Conservation (phyloP, 257 asterid genomes). For the Penstemon newberryi region DNA sequence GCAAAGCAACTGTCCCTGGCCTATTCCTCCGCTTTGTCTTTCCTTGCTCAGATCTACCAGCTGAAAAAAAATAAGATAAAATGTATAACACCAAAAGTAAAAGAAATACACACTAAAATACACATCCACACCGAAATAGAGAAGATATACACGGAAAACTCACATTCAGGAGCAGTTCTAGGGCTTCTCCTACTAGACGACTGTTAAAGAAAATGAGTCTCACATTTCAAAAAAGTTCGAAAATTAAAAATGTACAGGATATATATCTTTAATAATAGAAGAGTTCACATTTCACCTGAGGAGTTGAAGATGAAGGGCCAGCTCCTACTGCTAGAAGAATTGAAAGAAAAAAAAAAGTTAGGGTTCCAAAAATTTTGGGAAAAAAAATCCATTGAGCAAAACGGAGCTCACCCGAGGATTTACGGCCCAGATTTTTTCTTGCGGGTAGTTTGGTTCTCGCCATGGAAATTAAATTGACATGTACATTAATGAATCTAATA, state of each 20-base stretch:
- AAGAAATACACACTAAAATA: too few species aligned
- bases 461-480: conserved; percentile 32
- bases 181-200: too few species aligned
- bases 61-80: conserved; percentile 23
- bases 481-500: too few species aligned
- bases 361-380: conserved; percentile 34
- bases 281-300: too few species aligned
- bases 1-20: conserved; percentile 78
- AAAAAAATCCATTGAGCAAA: not conserved
- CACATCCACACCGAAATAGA: too few species aligned
- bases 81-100: too few species aligned
- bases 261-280: too few species aligned
- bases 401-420: conserved; percentile 22
- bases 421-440: conserved; percentile 20
- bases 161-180: too few species aligned
- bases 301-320: too few species aligned
- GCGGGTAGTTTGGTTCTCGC: conserved; percentile 63
- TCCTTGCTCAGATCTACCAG: conserved; percentile 12
- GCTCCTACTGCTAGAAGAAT: too few species aligned
- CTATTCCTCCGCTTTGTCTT: conserved; percentile 47
- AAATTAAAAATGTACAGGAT: too few species aligned
- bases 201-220: conserved; percentile 28
- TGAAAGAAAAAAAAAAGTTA: conserved; percentile 8
- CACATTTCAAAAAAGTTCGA: not conserved
- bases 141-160: too few species aligned